Evolutionary conservation across 805 yeast species (phyloP).

Genomic region (Candida alai): DNA sequence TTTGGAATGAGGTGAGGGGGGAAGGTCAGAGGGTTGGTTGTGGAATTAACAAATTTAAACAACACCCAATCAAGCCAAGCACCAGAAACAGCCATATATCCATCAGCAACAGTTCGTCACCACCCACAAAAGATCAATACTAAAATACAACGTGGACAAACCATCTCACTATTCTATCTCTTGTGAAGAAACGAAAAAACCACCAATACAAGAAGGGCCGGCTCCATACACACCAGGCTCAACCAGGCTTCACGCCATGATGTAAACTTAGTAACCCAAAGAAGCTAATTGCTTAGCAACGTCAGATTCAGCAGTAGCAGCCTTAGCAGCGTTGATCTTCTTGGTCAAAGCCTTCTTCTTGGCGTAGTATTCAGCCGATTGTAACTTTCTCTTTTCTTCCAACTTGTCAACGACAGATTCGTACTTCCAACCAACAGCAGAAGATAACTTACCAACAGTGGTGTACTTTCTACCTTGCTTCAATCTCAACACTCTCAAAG

Average conservation of each 20-base stretch:
- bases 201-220: no score
- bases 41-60: conserved; percentile 1
- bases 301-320: conserved; percentile 84
- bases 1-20: neutral
- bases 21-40: conserved; percentile 1
- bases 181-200: no score
- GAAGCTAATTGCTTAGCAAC: conserved; percentile 92
- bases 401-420: conserved; percentile 94
- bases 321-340: conserved; percentile 85
- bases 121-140: no score
- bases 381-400: conserved; percentile 99
- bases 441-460: conserved; percentile 92
- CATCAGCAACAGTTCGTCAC: no score
- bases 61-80: no score
- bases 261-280: conserved; percentile 80
- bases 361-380: conserved; percentile 98
- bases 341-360: conserved; percentile 95
- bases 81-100: no score
- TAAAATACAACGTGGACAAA: no score
- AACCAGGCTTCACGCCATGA: no score
- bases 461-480: conserved; percentile 99
- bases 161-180: no score
- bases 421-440: conserved; percentile 99
- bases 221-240: no score
- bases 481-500: conserved; percentile 97